These are phyloP conservation scores for Protomyces macrosporus DNA, from an alignment of 1,139 yeast species.

Conservation along the genomic window DNA sequence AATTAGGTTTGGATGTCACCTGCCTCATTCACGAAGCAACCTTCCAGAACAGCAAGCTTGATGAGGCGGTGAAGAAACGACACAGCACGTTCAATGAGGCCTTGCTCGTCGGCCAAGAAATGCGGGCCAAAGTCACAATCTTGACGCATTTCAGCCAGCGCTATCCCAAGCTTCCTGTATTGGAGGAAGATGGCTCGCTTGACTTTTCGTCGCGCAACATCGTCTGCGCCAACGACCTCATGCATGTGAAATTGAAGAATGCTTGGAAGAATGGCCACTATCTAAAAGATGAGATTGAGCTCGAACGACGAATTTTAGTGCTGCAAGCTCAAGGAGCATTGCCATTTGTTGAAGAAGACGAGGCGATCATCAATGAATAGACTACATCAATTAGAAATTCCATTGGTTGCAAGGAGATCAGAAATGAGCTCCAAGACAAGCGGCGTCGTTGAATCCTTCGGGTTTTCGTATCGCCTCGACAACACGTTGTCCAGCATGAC, in stretches of 20 bases:
- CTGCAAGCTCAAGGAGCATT: constrained; percentile 4
- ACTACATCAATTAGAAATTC: background rate
- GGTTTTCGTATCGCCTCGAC: constrained; percentile 51
- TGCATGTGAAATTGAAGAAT: constrained; percentile 11
- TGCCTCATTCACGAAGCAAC: constrained; percentile 90
- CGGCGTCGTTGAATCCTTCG: constrained; percentile 31
- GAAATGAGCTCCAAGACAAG: background rate
- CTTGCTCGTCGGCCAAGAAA: constrained; percentile 53
- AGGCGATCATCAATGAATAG: background rate
- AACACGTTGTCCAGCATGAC: constrained; percentile 61
- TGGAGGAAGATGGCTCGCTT: background rate
- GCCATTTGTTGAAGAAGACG: background rate
- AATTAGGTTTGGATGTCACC: constrained; percentile 65
- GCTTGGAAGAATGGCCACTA: constrained; percentile 11
- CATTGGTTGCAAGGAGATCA: background rate
- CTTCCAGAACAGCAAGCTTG: constrained; percentile 69
- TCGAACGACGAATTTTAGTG: background rate
- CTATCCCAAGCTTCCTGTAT: constrained; percentile 13
- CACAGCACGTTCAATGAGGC: constrained; percentile 95
- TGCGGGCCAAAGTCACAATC: constrained; percentile 67
- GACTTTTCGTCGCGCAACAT: background rate
- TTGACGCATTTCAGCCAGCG: constrained; percentile 92
- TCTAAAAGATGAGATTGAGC: background rate
- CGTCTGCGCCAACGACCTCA: constrained; percentile 16
- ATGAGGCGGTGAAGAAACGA: constrained; percentile 73